A percentile compares a stretch with the other conserved stretches of the same genome.
These are phyloP conservation scores for Bassia scoparia DNA, from an alignment of 148 eudicot species.

Conservation along the genomic window DNA sequence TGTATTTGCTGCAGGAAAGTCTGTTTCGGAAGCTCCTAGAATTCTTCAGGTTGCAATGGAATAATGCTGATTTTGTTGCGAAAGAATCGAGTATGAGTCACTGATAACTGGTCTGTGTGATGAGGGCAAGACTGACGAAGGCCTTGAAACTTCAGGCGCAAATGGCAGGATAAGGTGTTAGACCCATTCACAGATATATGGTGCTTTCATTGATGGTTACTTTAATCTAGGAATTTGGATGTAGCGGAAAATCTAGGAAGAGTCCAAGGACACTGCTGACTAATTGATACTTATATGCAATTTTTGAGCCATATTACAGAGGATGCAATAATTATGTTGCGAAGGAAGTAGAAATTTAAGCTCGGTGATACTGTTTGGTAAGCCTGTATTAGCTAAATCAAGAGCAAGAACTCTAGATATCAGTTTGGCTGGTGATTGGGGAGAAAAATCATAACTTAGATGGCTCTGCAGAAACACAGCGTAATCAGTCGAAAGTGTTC, in stretches of 20 bases:
- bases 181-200: conserved; percentile 48
- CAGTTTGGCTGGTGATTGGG: background rate
- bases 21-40: conserved; percentile 44
- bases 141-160: conserved; percentile 65
- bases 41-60: conserved; percentile 37
- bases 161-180: conserved; percentile 72
- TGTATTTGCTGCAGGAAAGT: conserved; percentile 40
- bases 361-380: background rate
- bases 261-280: conserved; percentile 51
- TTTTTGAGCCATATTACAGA: no score
- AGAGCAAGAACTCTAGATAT: background rate
- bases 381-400: background rate
- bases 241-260: conserved; percentile 43
- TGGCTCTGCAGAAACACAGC: no score
- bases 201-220: conserved; percentile 57
- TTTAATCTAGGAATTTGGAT: conserved; percentile 48
- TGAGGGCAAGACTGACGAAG: conserved; percentile 58
- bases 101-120: conserved; percentile 60
- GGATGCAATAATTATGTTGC: no score
- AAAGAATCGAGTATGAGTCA: conserved; percentile 43
- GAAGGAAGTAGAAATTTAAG: conserved; percentile 15
- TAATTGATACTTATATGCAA: no score
- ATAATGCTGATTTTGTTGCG: conserved; percentile 38
- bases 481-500: no score
- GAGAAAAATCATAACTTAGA: background rate